phyloP scores from a whole-genome alignment of 495 filamentous ascomycete species.

The Talaromyces ruber region DNA sequence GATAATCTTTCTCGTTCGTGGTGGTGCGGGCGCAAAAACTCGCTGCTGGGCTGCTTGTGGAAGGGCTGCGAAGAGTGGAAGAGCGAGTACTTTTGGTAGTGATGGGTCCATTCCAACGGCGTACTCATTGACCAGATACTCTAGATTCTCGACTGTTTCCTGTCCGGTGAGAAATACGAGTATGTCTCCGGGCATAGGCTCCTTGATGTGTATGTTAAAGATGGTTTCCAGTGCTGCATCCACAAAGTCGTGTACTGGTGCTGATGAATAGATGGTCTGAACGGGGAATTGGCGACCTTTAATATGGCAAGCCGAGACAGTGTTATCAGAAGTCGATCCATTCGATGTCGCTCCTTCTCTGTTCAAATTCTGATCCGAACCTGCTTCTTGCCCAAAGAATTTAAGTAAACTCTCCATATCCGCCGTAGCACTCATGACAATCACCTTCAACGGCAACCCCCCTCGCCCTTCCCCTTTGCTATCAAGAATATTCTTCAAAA shows the following conservation, averaged over 20 bases:
- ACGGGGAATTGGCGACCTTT: constrained; percentile 87
- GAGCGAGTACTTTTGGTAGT: constrained; percentile 63
- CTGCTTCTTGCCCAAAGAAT: constrained; percentile 56
- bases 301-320: constrained; percentile 56
- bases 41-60: constrained; percentile 73
- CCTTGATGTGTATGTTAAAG: constrained; percentile 81
- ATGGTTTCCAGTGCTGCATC: constrained; percentile 73
- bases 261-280: constrained; percentile 64
- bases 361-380: constrained; percentile 1
- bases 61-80: constrained; percentile 68
- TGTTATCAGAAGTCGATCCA: neutral
- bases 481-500: constrained; percentile 65
- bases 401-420: constrained; percentile 67
- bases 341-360: neutral
- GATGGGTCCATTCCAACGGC: constrained; percentile 58
- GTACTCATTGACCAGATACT: constrained; percentile 74
- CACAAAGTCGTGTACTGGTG: constrained; percentile 74
- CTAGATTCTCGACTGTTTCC: constrained; percentile 79
- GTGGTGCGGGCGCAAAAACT: constrained; percentile 71
- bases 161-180: constrained; percentile 91
- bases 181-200: constrained; percentile 88
- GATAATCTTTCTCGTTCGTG: constrained; percentile 77
- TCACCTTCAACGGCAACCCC: constrained; percentile 71
- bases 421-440: constrained; percentile 95
- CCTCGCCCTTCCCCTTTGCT: constrained; percentile 50